Evolutionary conservation across 2,329 filamentous ascomycete species (phyloP).

Genomic region (Cytospora schulzeri): DNA sequence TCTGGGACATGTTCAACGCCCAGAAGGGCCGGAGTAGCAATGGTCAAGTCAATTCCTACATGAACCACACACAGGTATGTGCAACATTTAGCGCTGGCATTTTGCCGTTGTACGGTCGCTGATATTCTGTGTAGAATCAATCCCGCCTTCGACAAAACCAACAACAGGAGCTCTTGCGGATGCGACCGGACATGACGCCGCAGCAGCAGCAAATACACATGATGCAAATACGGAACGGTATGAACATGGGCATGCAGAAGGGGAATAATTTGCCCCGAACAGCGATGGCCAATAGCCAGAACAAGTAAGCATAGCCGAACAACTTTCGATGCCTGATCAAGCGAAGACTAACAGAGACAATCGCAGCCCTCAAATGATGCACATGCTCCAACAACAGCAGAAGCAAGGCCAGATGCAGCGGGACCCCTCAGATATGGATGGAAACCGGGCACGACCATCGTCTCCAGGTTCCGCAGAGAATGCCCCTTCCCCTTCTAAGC

Average conservation of each 20-base stretch:
- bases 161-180: constrained; percentile 76
- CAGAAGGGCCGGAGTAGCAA: constrained; percentile 71
- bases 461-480: constrained; percentile 85
- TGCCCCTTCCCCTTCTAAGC: constrained; percentile 89
- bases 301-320: constrained; percentile 56
- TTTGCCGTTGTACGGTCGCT: constrained; percentile 32
- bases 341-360: constrained; percentile 10
- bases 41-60: constrained; percentile 71
- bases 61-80: constrained; percentile 79
- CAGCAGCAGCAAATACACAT: constrained; percentile 62
- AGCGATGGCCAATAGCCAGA: constrained; percentile 78
- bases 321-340: no score
- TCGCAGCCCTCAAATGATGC: constrained; percentile 67
- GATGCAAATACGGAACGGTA: constrained; percentile 67
- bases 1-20: constrained; percentile 93
- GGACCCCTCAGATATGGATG: constrained; percentile 84
- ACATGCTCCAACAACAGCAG: constrained; percentile 71
- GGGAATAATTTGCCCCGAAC: constrained; percentile 68
- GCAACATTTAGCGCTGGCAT: constrained; percentile 22
- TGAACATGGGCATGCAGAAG: constrained; percentile 61
- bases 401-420: constrained; percentile 76
- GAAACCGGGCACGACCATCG: constrained; percentile 75
- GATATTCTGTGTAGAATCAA: constrained; percentile 53
- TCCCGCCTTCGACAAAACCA: constrained; percentile 73
- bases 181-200: constrained; percentile 62